Percentiles rank a stretch among this genome's conserved stretches.
Conservation (phyloP, 2,329 filamentous ascomycete species). For the Ramichloridium luteum region DNA sequence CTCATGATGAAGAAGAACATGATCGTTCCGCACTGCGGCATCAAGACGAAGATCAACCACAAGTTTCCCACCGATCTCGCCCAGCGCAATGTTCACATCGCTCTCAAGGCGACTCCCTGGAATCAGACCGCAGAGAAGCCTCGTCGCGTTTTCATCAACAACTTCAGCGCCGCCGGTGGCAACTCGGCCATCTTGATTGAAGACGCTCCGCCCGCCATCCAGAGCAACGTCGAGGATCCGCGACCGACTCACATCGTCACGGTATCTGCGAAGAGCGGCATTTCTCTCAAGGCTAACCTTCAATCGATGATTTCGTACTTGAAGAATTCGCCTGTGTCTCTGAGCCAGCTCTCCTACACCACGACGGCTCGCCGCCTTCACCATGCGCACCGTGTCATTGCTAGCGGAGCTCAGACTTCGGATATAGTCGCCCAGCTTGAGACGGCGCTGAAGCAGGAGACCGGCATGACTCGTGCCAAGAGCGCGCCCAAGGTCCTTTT, state of each 20-base stretch:
- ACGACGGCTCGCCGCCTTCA: slow-evolving; percentile 19
- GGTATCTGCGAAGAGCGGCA: slow-evolving; percentile 43
- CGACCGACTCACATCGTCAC: slow-evolving; percentile 47
- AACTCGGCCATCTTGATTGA: slow-evolving; percentile 57
- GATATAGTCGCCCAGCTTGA: too few species aligned
- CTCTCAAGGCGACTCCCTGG: slow-evolving; percentile 36
- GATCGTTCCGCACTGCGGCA: slow-evolving; percentile 56
- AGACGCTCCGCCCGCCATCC: slow-evolving; percentile 41
- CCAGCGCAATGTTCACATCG: slow-evolving; percentile 46
- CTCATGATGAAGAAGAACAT: slow-evolving; percentile 51
- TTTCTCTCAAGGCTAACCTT: slow-evolving; percentile 42
- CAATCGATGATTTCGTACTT: slow-evolving; percentile 8
- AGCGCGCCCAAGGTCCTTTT: slow-evolving; percentile 26
- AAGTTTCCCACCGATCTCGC: slow-evolving; percentile 46
- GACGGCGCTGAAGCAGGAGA: too few species aligned
- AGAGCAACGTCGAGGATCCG: slow-evolving; percentile 32
- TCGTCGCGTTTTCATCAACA: slow-evolving; percentile 45
- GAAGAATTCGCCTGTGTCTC: background rate
- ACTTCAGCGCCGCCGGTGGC: slow-evolving; percentile 59
- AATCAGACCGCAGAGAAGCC: slow-evolving; percentile 14
- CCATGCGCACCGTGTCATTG: too few species aligned
- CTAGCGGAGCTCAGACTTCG: too few species aligned
- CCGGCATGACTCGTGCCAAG: too few species aligned
- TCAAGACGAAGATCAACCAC: slow-evolving; percentile 52
- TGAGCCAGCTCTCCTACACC: slow-evolving; percentile 12